A percentile compares a stretch with the other conserved stretches of the same genome.
phyloP scores from a whole-genome alignment of 2,329 filamentous ascomycete species.

The Diaporthe citriasiana region DNA sequence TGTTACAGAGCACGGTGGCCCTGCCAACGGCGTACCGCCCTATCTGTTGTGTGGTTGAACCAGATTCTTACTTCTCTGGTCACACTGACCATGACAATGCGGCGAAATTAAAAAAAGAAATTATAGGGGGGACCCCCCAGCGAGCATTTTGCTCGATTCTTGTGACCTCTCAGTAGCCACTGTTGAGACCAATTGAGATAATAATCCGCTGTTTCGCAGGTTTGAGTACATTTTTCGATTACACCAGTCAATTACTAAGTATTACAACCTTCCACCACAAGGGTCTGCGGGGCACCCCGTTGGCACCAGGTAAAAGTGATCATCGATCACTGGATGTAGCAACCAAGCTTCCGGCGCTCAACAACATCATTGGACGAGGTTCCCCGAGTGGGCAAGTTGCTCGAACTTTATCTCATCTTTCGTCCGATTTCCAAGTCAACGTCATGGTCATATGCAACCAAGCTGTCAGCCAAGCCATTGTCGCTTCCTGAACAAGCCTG shows the following conservation, averaged over 20 bases:
- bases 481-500: neutral
- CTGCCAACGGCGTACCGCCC: too few species aligned
- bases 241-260: neutral
- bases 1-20: too few species aligned
- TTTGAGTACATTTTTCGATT: neutral
- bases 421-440: neutral
- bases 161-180: too few species aligned
- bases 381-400: neutral
- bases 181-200: conserved; percentile 51
- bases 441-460: neutral
- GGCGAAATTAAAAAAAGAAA: neutral
- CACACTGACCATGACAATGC: too few species aligned
- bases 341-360: neutral
- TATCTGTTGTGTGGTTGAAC: too few species aligned
- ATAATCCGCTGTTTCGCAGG: neutral
- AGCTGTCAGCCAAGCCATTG: neutral
- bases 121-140: too few species aligned
- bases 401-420: neutral
- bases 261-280: neutral
- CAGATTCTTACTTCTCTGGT: too few species aligned
- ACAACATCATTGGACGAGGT: neutral
- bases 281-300: neutral
- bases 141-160: neutral
- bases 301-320: too few species aligned
- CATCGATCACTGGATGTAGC: too few species aligned